A percentile compares a stretch with the other conserved stretches of the same genome.
Evolutionary conservation across 1,284 basidiomycete species (phyloP).

Genomic region (Phylloboletellus chloephorus): DNA sequence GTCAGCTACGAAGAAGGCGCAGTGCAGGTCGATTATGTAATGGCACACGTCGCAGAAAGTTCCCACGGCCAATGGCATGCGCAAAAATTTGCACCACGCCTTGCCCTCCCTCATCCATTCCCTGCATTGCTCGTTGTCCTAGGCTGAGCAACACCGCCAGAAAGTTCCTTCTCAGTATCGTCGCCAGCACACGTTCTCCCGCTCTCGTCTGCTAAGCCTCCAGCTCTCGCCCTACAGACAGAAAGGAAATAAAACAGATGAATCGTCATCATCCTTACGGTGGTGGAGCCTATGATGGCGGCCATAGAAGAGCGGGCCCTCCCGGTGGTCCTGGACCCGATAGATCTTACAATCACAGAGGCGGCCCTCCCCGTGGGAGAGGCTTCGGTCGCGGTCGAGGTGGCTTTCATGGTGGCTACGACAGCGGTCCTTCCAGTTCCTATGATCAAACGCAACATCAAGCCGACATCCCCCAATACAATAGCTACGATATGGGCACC

Average conservation of each 20-base stretch:
- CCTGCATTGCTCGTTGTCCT: constrained; percentile 20
- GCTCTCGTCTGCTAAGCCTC: constrained; percentile 27
- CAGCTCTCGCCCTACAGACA: constrained; percentile 30
- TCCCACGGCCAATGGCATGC: constrained; percentile 24
- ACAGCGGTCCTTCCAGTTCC: constrained; percentile 37
- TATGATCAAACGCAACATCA: constrained; percentile 62
- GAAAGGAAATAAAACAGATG: constrained; percentile 41
- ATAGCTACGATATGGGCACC: constrained; percentile 55
- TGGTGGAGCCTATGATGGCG: constrained; percentile 58
- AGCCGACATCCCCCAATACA: constrained; percentile 56
- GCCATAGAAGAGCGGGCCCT: constrained; percentile 56
- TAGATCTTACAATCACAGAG: constrained; percentile 64
- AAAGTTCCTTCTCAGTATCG: constrained; percentile 22
- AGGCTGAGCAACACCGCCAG: constrained; percentile 23
- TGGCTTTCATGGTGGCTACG: constrained; percentile 50
- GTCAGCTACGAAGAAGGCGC: constrained; percentile 13
- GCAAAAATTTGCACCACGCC: constrained; percentile 24
- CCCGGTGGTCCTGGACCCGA: constrained; percentile 64
- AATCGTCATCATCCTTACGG: constrained; percentile 85
- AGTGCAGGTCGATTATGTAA: constrained; percentile 23
- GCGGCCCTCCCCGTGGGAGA: constrained; percentile 56
- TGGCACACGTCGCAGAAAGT: constrained; percentile 2
- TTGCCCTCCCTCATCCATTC: constrained; percentile 26
- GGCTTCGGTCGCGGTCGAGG: constrained; percentile 59
- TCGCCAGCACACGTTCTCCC: constrained; percentile 21